phyloP scores from a whole-genome alignment of 208 protist species.

The Crithidia acanthocephali region DNA sequence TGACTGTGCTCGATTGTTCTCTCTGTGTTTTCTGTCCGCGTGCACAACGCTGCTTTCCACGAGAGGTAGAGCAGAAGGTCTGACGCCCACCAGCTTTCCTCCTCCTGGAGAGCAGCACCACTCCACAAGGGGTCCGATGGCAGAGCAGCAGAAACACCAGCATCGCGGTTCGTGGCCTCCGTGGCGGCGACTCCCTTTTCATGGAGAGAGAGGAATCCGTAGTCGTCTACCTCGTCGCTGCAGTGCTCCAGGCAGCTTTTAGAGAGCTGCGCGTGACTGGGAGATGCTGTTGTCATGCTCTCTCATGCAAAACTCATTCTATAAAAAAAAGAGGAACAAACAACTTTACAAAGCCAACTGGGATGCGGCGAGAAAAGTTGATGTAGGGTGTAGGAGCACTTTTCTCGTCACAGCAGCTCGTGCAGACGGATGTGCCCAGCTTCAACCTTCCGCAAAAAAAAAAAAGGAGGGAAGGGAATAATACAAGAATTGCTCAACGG shows the following conservation, averaged over 20 bases:
- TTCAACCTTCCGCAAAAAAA: too few relatives aligned
- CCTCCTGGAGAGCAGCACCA: background rate
- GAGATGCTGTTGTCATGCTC: background rate
- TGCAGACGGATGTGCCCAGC: too few relatives aligned
- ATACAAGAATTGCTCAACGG: too few relatives aligned
- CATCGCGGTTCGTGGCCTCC: background rate
- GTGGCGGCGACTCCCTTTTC: background rate
- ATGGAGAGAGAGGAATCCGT: background rate
- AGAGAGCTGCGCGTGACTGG: background rate
- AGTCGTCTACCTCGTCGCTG: background rate
- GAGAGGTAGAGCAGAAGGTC: slow-evolving; percentile 19
- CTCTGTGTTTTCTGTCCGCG: background rate
- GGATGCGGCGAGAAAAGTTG: too few relatives aligned
- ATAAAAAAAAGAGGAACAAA: too few relatives aligned
- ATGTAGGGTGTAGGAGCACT: too few relatives aligned
- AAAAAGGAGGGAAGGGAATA: too few relatives aligned
- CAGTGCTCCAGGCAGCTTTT: background rate
- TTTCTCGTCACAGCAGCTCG: too few relatives aligned
- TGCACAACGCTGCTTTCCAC: slow-evolving; percentile 7
- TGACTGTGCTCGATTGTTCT: too few relatives aligned
- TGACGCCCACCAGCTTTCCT: slow-evolving; percentile 24
- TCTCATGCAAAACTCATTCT: too few relatives aligned
- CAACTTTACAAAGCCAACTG: too few relatives aligned
- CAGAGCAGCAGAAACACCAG: background rate
- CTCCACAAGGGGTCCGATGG: background rate